phyloP scores from a whole-genome alignment of 1,284 basidiomycete species.

The Heterobasidion irregulare region DNA sequence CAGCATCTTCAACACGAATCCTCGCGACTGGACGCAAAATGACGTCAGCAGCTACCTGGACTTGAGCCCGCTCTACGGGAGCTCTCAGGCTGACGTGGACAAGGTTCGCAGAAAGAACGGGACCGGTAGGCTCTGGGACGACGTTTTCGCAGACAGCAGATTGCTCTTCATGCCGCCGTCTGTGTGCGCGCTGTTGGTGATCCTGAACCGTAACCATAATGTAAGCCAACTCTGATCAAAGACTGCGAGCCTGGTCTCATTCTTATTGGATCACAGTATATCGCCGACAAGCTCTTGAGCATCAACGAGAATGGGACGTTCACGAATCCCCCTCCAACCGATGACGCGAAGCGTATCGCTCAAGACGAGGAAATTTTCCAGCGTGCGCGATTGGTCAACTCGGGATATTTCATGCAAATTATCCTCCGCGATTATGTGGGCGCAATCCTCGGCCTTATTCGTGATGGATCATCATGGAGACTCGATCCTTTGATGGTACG shows the following conservation, averaged over 20 bases:
- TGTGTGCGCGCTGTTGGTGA: slow-evolving; percentile 56
- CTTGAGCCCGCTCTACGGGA: slow-evolving; percentile 70
- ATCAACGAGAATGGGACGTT: slow-evolving; percentile 59
- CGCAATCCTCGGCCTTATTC: slow-evolving; percentile 55
- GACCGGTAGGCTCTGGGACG: slow-evolving; percentile 55
- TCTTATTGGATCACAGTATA: slow-evolving; percentile 36
- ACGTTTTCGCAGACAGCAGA: slow-evolving; percentile 61
- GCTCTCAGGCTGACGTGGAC: slow-evolving; percentile 37
- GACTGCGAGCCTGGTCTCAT: background rate
- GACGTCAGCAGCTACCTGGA: slow-evolving; percentile 71
- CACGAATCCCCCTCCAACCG: slow-evolving; percentile 21
- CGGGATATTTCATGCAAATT: slow-evolving; percentile 64
- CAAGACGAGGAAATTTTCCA: slow-evolving; percentile 77
- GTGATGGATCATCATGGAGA: slow-evolving; percentile 53
- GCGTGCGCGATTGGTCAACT: slow-evolving; percentile 68
- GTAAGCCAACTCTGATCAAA: slow-evolving; percentile 27
- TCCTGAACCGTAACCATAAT: slow-evolving; percentile 72
- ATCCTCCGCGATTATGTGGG: slow-evolving; percentile 70
- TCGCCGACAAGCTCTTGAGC: slow-evolving; percentile 59
- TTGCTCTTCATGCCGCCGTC: slow-evolving; percentile 73
- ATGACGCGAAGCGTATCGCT: slow-evolving; percentile 21
- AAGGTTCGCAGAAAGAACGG: slow-evolving; percentile 55
- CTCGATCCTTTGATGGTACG: slow-evolving; percentile 53
- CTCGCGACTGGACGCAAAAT: slow-evolving; percentile 51
- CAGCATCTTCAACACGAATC: slow-evolving; percentile 60